Base-by-base conservation (phyloP, 208 protist species). In the Trypanosoma cruzi region DNA sequence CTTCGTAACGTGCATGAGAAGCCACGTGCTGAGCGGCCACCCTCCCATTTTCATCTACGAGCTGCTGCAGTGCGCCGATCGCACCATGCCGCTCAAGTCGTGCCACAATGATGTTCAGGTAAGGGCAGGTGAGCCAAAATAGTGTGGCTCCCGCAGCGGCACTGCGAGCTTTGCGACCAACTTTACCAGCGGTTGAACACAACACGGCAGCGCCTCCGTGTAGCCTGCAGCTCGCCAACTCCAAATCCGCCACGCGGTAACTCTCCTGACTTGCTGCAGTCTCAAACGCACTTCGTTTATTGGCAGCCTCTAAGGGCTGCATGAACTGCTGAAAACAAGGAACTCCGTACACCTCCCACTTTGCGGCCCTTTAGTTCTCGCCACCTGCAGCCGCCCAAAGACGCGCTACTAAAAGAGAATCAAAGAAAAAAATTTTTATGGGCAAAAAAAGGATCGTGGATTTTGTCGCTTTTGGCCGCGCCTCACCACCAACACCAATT, bases 81-180 rank as follows among this genome's bases (percentile, higher is more conserved):
- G 77, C 81, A 22, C 85, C 80, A 58, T 82, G 66, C 0, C 84
- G 81, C 79, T 96, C 91, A 1, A 92, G 29, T 4, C 85, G 81
- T n/a, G 86, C 84, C 4, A 96, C 64, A 16, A 96, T 64, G 28
- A 77, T 86, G 71, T 96, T 96, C 37, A 96, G 20, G 60, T 86
- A 76, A 2, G 85, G 88, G 67, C 88, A 94, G 14, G 91, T 96
- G 26, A 94, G 74, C 89, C 91, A 96, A 50, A 93, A 88, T 7
- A 94, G 60, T 31, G 91, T 96, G 0, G 88, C 85, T 2, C 91
- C 91, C 4, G 93, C 78, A 65, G 88, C 85, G 1, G 88, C 86
- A 18, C 79, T 79, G 46, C 77, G 73, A n/a, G 85, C 80, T 40
- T 81, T 78, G 36, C 88, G 81, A 26, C 88, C 88, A 22, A 79